phyloP scores from a whole-genome alignment of 495 filamentous ascomycete species.

The Xylaria venustula region DNA sequence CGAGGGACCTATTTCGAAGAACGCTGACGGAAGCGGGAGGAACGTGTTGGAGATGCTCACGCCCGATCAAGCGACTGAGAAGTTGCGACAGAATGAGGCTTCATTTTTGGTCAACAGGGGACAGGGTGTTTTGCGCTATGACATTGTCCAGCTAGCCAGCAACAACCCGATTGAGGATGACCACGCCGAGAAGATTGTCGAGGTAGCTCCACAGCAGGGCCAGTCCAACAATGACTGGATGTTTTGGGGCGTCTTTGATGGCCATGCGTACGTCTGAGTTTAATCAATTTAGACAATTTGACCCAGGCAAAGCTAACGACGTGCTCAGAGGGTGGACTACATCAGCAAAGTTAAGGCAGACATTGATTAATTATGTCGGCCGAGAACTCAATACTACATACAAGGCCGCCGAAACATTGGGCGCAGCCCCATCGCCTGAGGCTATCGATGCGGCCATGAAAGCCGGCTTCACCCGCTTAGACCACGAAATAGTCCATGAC shows the following conservation, averaged over 20 bases:
- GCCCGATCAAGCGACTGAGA: constrained; percentile 89
- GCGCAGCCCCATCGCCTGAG: constrained; percentile 63
- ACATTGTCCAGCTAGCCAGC: constrained; percentile 90
- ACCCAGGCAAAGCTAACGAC: constrained; percentile 21
- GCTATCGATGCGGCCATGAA: constrained; percentile 92
- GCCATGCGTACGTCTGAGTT: constrained; percentile 71
- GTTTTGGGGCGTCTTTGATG: constrained; percentile 99
- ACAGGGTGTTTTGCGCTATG: constrained; percentile 89
- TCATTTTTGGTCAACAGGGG: constrained; percentile 89
- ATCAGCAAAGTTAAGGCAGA: constrained; percentile 90
- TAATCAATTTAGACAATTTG: not conserved
- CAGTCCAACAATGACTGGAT: constrained; percentile 81
- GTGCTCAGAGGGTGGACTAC: constrained; percentile 85
- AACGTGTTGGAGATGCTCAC: constrained; percentile 93
- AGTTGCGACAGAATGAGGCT: constrained; percentile 83
- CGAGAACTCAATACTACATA: constrained; percentile 93
- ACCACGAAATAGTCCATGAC: constrained; percentile 89
- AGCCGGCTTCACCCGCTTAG: constrained; percentile 80
- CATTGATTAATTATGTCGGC: constrained; percentile 86
- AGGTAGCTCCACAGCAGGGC: constrained; percentile 56
- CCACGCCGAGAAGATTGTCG: constrained; percentile 94
- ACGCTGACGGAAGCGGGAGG: constrained; percentile 73
- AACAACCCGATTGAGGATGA: constrained; percentile 99
- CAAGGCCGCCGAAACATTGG: constrained; percentile 61
- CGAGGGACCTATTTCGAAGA: constrained; percentile 81